Evolutionary conservation across 2,329 filamentous ascomycete genomes (phyloP), one percentile per base, ranked within the genome.

Genomic region (Sarocladiaceae sp.): DNA sequence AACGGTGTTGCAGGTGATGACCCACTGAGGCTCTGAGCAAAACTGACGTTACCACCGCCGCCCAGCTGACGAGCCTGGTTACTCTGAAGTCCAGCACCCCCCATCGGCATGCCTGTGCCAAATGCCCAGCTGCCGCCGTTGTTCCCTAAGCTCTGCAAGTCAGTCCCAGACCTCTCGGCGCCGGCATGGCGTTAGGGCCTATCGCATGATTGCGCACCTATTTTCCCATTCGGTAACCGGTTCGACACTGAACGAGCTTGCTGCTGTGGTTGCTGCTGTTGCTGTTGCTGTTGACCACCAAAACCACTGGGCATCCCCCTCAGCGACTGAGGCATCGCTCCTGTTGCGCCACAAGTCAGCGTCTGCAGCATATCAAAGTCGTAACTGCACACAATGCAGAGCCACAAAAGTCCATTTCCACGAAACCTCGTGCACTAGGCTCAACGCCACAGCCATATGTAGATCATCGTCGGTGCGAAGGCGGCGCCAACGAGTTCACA

Each of bases 211-310:
- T 41, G 7, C 40, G 40, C 27, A 83, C 80, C 75, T 70, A 82
- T 64, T 63, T 83, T 83, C 45, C 78, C 78, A 54, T 80, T 81
- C 47, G 78, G 78, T 72, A 83, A 68, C 57, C 80, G 73, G 60
- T 62, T 76, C 44, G 78, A 71, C 33, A 73, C 73, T 50, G 68
- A 66, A 58, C 80, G 72, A 45, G 67, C 74, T 42, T 47, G 50
- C 37, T 53, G 39, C 15, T 42, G 40, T 20, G 15, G 39, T 24
- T 42, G 39, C 16, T 29, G 57, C 50, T 66, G 66, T 50, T 80
- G 78, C 47, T 70, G 70, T 61, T 78, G 76, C 61, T 77, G 78
- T 54, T 79, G 77, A 54, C 68, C 68, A 52, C 70, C 72, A 59
- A 81, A 83, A 50, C 73, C 74, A 55, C 70, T 71, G 44, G 78